Evolutionary conservation across 2,329 filamentous ascomycete genomes (phyloP), one percentile per base, ranked within the genome.

Genomic region (Daldinia sp.): DNA sequence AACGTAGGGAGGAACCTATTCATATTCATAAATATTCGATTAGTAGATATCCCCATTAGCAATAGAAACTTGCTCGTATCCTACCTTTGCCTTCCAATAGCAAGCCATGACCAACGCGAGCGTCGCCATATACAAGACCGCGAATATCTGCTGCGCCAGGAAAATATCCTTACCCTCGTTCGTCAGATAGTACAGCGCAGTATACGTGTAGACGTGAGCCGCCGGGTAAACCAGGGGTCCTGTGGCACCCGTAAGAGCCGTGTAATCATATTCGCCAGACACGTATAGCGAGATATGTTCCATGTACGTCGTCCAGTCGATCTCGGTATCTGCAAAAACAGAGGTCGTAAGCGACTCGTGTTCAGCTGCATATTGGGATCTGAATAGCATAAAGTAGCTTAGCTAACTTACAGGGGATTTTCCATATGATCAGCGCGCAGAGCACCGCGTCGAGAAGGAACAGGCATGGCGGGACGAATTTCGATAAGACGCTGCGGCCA

Each of bases 261-360:
- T 87, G 77, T 99, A 99, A 77, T 97, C 90, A 74, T 91, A 88
- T 81, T 98, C 94, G 73, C 95, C 95, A 15, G 86, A 83, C 45
- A 94, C 80, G 73, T 90, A 95, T 70, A 94, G 88, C 37, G 85
- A 79, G 43, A 98, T 84, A 74, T 99, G 95, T 76, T 97, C 86
- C 94, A 99, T 98, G 78, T 99, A 99, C 0, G 95, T 93, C 61
- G 85, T 85, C 94, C 94, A 99, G 79, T 99, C 95, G 73, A 99
- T 99, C 78, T 99, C 95, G 41, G 95, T 99, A 76, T 99, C 95
- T 84, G 69, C 48, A 21, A 17, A 25, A 13, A 17, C 58, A 5
- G 43, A 43, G 8, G 23, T 21, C 1, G 34, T 63, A 37, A 58
- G 58, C 43, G 13, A 27, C 3, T 34, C n/a, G n/a, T 21, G 39